phyloP scores from a whole-genome alignment of 331 rosid genomes.

The Quercus lobata region DNA sequence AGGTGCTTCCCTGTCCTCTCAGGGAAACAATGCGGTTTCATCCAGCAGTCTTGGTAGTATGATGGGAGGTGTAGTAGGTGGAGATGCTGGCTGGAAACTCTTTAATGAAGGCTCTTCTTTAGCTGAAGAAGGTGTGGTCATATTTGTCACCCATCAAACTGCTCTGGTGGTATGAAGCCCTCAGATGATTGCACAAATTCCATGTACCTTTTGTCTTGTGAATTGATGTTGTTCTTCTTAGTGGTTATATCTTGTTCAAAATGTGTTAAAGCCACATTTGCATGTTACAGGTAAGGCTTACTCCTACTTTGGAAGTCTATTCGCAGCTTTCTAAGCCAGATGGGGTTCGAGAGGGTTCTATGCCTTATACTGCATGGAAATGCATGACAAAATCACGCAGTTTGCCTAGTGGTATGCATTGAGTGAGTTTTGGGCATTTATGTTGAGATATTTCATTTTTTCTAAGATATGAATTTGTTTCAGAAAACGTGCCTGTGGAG shows the following conservation, averaged over 20 bases:
- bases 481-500: conserved; percentile 54
- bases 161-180: conserved; percentile 90
- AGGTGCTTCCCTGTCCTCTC: conserved; percentile 50
- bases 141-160: conserved; percentile 93
- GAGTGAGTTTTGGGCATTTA: conserved; percentile 15
- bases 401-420: conserved; percentile 41
- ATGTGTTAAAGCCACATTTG: conserved; percentile 19
- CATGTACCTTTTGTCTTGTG: conserved; percentile 26
- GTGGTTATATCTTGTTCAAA: conserved; percentile 10
- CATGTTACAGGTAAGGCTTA: conserved; percentile 66
- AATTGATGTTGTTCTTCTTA: conserved; percentile 18
- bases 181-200: conserved; percentile 40
- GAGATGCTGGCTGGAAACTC: conserved; percentile 95
- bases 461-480: conserved; percentile 30
- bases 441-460: conserved; percentile 19
- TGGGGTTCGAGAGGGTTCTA: conserved; percentile 92
- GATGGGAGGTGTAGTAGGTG: conserved; percentile 98
- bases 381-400: conserved; percentile 42
- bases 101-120: conserved; percentile 89
- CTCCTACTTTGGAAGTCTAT: conserved; percentile 68
- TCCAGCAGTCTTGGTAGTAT: conserved; percentile 84
- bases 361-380: conserved; percentile 99
- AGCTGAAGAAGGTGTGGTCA: conserved; percentile 88
- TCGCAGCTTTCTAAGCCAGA: conserved; percentile 80
- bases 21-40: conserved; percentile 51